Evolutionary conservation across 1,139 yeast genomes (phyloP), one percentile per base, ranked within the genome.

Genomic region (Blastobotrys illinoisensis): DNA sequence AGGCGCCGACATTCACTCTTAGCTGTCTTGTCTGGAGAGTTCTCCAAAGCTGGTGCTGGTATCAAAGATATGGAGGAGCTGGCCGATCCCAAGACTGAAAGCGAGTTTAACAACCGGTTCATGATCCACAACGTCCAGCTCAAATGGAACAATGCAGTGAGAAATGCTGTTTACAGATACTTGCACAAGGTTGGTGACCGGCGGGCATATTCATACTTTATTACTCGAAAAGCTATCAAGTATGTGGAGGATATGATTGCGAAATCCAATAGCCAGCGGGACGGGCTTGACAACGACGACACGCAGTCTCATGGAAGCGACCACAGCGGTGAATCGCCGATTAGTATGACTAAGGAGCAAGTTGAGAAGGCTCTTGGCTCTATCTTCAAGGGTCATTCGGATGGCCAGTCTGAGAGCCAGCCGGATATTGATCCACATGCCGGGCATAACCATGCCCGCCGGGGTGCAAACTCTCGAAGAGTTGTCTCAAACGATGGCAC

Each of bases 51-150:
- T 7, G 53, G 48, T 18, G n/a, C 19, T 5, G 9, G 46, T 5
- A 24, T 46, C 18, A 44, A 21, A 7, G 54, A 47, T 21, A 18
- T 56, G 48, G 62, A 59, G 2, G 58, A 74, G 64, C 64, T 67
- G 23, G 64, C 64, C 5, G 59, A 62, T 49, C 54, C 51, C 9
- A 43, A 44, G 19, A 46, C 26, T 21, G 57, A 52, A 21, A 54
- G 47, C 26, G 28, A 53, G 14, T 89, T 83, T 71, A 85, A 83
- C 60, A 91, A 93, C 66, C 74, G 95, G 53, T 91, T 87, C 66
- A 83, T 86, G 58, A 75, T 91, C 32, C 95, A 90, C 64, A 84
- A 86, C 61, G 77, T 90, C 67, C 81, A 83, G 62, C 67, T 90
- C 64, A 86, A 83, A 61, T 90, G 97, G 97, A 85, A 86, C 66